phyloP scores from a whole-genome alignment of 441 rosid species.

The Eugenia klotzschiana region DNA sequence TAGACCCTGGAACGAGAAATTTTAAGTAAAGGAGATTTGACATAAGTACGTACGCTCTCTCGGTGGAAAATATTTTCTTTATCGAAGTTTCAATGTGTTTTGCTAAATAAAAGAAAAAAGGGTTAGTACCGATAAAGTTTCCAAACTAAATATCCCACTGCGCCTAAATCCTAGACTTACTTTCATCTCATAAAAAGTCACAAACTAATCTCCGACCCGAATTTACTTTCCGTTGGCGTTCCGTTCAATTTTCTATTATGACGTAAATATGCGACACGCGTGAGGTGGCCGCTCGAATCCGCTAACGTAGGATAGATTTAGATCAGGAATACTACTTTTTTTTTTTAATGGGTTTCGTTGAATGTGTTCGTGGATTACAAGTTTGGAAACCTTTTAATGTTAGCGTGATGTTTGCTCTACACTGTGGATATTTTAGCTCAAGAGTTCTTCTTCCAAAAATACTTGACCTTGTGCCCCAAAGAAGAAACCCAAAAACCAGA shows the following conservation, averaged over 20 bases:
- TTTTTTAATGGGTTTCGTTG: neutral
- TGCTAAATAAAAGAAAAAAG: neutral
- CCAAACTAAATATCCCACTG: no score
- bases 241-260: no score
- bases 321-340: neutral
- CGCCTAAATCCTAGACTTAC: no score
- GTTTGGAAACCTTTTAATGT: neutral
- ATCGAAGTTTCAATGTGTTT: neutral
- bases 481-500: neutral
- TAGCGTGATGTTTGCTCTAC: neutral
- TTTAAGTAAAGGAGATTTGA: neutral
- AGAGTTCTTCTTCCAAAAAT: neutral
- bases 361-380: no score
- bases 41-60: no score
- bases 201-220: no score
- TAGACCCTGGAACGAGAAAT: neutral
- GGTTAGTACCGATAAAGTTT: neutral
- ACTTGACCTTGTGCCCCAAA: neutral
- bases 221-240: no score
- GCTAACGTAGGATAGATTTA: neutral
- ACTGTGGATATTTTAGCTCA: neutral
- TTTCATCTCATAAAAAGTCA: no score
- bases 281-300: no score
- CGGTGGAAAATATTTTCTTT: neutral
- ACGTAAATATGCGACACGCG: no score